Evolutionary conservation across 495 filamentous ascomycete genomes (phyloP).

Genomic region (Immersiella caudata): DNA sequence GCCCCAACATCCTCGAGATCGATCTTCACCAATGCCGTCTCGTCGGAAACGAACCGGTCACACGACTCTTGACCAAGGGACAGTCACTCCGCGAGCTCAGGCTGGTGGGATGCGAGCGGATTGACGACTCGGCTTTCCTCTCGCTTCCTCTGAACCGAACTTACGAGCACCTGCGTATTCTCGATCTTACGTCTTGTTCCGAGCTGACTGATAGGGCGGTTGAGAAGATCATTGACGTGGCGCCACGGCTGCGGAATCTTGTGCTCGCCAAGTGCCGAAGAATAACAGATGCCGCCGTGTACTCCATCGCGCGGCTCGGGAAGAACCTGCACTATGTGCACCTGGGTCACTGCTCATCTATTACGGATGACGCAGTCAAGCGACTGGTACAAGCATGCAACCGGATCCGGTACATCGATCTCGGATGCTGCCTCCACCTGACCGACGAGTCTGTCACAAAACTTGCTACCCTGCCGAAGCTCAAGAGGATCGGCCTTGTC

Average conservation of each 20-base stretch:
- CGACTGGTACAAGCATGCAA: constrained; percentile 84
- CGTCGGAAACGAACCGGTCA: constrained; percentile 79
- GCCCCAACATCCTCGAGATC: constrained; percentile 91
- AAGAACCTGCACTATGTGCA: constrained; percentile 98
- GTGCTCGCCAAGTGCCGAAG: constrained; percentile 92
- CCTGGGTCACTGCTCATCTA: constrained; percentile 87
- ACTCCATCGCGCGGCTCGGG: constrained; percentile 81
- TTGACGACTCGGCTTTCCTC: constrained; percentile 85
- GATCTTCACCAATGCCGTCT: constrained; percentile 85
- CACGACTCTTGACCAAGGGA: constrained; percentile 72
- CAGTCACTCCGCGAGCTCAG: constrained; percentile 85
- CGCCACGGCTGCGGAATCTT: constrained; percentile 87
- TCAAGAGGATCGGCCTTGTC: constrained; percentile 91
- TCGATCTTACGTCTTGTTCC: constrained; percentile 88
- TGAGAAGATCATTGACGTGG: constrained; percentile 79
- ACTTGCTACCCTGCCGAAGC: constrained; percentile 84
- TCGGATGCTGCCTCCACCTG: constrained; percentile 90
- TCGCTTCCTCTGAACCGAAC: constrained; percentile 67
- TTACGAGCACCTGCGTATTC: constrained; percentile 86
- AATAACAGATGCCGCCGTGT: constrained; percentile 88
- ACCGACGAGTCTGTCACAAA: constrained; percentile 86
- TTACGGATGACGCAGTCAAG: constrained; percentile 85
- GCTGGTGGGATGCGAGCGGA: constrained; percentile 77
- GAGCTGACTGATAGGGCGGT: constrained; percentile 83
- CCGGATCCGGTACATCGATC: constrained; percentile 93